Base-by-base conservation (phyloP, 164 flowering plant genomes). In the Houttuynia cordata region DNA sequence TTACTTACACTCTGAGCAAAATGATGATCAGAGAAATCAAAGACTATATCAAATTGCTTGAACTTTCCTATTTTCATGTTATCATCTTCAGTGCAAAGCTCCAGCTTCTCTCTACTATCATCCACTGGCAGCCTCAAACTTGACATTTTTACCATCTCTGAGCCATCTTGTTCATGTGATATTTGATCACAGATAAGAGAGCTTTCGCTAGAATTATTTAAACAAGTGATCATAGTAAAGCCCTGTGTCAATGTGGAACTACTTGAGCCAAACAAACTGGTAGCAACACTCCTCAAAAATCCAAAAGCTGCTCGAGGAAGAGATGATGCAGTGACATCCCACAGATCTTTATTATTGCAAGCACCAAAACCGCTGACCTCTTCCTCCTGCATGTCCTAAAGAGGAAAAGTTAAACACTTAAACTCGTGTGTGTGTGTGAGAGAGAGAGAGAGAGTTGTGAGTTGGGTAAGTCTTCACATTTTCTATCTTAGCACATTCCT, bases 1-100 rank as follows among this genome's bases (percentile, higher is more conserved):
- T 75, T 77, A 42, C 74, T 70, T 41, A 70, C 64, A 64, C 61
- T 68, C 57, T 73, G 59, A 63, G 73, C 72, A 76, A 83, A 92
- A 73, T 86, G 87, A 76, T 92, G 95, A 61, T 87, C 91, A 12
- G 74, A 72, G 66, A 77, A 80, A 72, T 83, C 88, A 71, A 20
- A 55, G 49, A 85, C 83, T 71, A 79, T 74, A 66, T 87, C 98
- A 76, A 92, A 92, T 75, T 74, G 83, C 67, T 63, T 74, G 63
- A 83, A 84, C 19, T 42, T 51, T 52, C 65, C 73, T 8, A 57
- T 57, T 23, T 57, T 73, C 64, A 21, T 53, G 41, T 18, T 61
- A 49, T 39, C 53, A 8, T 53, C 51, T 34, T 34, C 14, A 4
- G 58, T 30, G 34, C 37, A 22, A 47, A 50, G 22, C 10, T n/a